A percentile compares a stretch with the other conserved stretches of the same genome.
Evolutionary conservation across 2,329 filamentous ascomycete species (phyloP).

Genomic region (Fusarium anguioides): DNA sequence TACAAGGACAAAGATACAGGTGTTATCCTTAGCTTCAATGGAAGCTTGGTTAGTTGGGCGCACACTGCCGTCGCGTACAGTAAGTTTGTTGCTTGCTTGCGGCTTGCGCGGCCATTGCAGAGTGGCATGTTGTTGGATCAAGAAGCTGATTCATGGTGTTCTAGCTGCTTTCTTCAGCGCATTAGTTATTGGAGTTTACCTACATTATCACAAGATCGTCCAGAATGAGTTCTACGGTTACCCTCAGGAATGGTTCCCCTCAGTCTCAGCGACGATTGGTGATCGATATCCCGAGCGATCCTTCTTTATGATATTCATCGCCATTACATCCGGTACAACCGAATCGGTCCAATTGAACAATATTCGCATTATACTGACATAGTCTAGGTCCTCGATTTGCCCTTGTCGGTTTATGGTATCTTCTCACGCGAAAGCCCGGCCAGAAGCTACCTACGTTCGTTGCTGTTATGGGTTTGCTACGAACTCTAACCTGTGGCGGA

Average conservation of each 20-base stretch:
- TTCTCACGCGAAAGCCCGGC: slow-evolving; percentile 82
- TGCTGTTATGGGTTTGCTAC: slow-evolving; percentile 81
- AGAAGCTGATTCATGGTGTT: slow-evolving; percentile 37
- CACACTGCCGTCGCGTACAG: slow-evolving; percentile 88
- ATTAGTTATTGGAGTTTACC: slow-evolving; percentile 78
- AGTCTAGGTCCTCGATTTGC: slow-evolving; percentile 83
- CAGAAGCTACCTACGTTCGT: slow-evolving; percentile 83
- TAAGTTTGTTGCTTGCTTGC: slow-evolving; percentile 55
- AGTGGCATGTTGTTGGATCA: not conserved
- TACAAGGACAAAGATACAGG: slow-evolving; percentile 75
- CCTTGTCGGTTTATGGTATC: slow-evolving; percentile 91
- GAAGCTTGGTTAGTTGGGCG: slow-evolving; percentile 88
- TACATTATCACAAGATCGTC: slow-evolving; percentile 98
- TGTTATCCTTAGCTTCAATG: slow-evolving; percentile 75
- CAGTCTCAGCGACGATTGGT: slow-evolving; percentile 95
- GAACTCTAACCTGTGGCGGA: slow-evolving; percentile 93
- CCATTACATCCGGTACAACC: slow-evolving; percentile 83
- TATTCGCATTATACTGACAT: slow-evolving; percentile 27
- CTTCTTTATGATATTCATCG: slow-evolving; percentile 97
- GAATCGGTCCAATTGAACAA: not conserved
- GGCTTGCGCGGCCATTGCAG: slow-evolving; percentile 1
- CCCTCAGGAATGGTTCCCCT: slow-evolving; percentile 95
- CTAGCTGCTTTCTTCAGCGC: slow-evolving; percentile 87
- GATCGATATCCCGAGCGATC: slow-evolving; percentile 97
- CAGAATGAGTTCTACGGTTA: slow-evolving; percentile 97